A percentile compares a stretch with the other conserved stretches of the same genome.
Conservation (phyloP, 257 asterid genomes). For the Capsicum pubescens region DNA sequence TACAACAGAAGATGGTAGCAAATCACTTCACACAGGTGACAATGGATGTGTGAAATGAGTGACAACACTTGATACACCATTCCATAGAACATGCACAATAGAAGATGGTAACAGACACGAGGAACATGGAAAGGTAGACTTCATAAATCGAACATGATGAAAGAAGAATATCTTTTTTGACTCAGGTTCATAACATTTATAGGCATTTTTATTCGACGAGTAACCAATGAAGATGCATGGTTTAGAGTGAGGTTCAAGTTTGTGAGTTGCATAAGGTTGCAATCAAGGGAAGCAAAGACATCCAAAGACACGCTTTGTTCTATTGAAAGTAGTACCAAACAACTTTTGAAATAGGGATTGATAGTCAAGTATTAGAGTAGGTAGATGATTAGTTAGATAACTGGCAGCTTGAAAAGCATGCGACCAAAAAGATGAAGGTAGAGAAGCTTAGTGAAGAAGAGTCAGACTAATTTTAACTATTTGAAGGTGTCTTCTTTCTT, state of each 20-base stretch:
- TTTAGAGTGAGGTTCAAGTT: background rate
- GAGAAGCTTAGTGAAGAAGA: background rate
- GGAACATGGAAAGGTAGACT: background rate
- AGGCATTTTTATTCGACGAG: too few species aligned
- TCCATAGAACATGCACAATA: background rate
- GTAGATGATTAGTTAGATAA: conserved; percentile 22
- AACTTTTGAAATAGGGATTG: background rate
- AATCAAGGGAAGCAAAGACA: conserved; percentile 30
- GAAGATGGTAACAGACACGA: too few species aligned
- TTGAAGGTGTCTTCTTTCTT: background rate
- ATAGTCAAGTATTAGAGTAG: background rate
- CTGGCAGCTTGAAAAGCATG: background rate
- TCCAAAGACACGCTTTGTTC: conserved; percentile 6
- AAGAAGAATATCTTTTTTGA: background rate
- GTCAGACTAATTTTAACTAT: conserved; percentile 30
- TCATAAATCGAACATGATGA: conserved; percentile 24
- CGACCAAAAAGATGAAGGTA: background rate
- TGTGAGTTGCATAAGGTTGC: background rate
- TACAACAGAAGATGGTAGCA: too few species aligned
- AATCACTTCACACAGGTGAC: too few species aligned
- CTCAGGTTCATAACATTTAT: background rate
- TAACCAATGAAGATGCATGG: too few species aligned
- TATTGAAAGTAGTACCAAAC: background rate
- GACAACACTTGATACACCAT: too few species aligned
- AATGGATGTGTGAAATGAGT: too few species aligned